A percentile compares a stretch with the other conserved stretches of the same genome.
phyloP scores from a whole-genome alignment of 257 asterid genomes.

The Perilla frutescens region DNA sequence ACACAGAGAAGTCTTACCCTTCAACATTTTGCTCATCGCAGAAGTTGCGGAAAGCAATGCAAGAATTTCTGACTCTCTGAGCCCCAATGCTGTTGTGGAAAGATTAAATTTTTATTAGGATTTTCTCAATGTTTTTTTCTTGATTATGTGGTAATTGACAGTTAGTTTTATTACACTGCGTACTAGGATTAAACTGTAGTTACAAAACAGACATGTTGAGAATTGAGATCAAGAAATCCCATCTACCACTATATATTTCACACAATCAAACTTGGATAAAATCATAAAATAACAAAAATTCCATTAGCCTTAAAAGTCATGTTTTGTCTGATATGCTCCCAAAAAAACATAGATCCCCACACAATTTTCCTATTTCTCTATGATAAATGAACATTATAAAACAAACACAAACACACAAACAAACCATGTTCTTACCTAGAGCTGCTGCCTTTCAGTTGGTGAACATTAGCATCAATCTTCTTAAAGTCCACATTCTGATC shows the following conservation, averaged over 20 bases:
- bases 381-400: not conserved
- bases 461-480: conserved; percentile 85
- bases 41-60: conserved; percentile 65
- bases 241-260: conserved; percentile 11
- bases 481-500: conserved; percentile 72
- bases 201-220: not conserved
- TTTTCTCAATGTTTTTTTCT: not conserved
- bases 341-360: conserved; percentile 27
- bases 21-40: conserved; percentile 66
- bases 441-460: conserved; percentile 93
- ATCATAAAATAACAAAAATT: not conserved
- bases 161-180: not conserved
- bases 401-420: not conserved
- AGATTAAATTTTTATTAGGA: not conserved
- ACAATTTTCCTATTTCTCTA: not conserved
- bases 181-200: not conserved
- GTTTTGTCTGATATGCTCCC: conserved; percentile 26
- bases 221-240: conserved; percentile 19
- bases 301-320: conserved; percentile 14
- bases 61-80: conserved; percentile 68
- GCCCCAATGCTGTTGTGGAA: conserved; percentile 73
- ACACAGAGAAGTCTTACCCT: conserved; percentile 47
- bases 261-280: conserved; percentile 12
- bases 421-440: conserved; percentile 57
- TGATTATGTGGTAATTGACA: not conserved